Evolutionary conservation across 345 rosid genomes (phyloP), one percentile per base, ranked within the genome.

Genomic region (Eucalyptus victrix): DNA sequence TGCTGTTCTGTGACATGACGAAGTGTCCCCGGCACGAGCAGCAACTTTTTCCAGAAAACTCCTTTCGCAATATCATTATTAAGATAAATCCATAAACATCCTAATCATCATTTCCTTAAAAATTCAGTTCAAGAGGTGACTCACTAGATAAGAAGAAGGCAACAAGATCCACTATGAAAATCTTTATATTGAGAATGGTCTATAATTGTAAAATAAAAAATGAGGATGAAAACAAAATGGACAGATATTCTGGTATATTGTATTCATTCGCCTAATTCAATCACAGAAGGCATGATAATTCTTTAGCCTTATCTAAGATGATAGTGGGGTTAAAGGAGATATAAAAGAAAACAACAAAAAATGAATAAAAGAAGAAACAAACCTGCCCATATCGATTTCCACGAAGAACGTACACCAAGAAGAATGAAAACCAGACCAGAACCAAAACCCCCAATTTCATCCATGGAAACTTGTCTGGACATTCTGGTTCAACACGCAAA

Each of bases 381-480:
- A 96, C 99, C 96, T 96, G 87, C 28, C 97, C 97, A 88, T 92
- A 89, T 72, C 93, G 94, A 53, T 94, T 96, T 69, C 99, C 99
- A 11, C 95, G 96, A 88, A 97, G 93, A 89, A 95, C 95, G 89
- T 94, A 94, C 16, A 97, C 87, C 24, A 91, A 69, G 89, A 91
- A 96, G 94, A 97, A 97, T 67, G 96, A 94, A 47, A 94, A 91
- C 99, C 99, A 97, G 58, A 97, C 90, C 89, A 94, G 53, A 80
- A 96, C 87, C 90, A 95, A 92, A 21, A 94, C 90, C 90, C 95
- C 95, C 86, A 97, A 89, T 90, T 97, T 95, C 90, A 91, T 89
- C 98, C 97, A 94, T 83, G 99, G 96, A 93, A 95, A 93, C 88
- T 91, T 86, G 49, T 90, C 28, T 89, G 88, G 87, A 62, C 65